These are phyloP conservation scores for Penicillium goetzii DNA, from an alignment of 495 filamentous ascomycete species.

Conservation along the genomic window DNA sequence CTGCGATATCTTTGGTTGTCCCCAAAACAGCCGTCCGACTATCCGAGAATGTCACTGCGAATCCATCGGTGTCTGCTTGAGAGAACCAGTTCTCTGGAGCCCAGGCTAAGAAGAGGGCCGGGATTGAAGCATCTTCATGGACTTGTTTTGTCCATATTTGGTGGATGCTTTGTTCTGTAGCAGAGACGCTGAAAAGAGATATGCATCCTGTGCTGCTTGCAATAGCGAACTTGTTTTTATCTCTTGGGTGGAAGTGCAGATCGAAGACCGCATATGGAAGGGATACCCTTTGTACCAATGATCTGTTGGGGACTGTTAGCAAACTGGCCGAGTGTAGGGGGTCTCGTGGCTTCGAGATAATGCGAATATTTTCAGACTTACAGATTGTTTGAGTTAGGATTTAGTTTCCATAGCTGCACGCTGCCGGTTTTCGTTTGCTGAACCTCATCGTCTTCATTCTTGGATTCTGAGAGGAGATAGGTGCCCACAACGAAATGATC, in stretches of 20 bases:
- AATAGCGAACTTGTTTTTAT: constrained; percentile 61
- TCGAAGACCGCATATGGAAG: constrained; percentile 79
- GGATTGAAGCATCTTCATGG: constrained; percentile 53
- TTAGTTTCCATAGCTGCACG: constrained; percentile 65
- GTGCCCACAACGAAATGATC: constrained; percentile 82
- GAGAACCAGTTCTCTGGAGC: constrained; percentile 55
- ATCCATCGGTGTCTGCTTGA: constrained; percentile 43
- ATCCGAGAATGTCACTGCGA: constrained; percentile 70
- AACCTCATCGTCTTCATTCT: constrained; percentile 36
- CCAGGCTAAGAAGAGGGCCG: constrained; percentile 76
- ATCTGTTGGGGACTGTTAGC: constrained; percentile 26
- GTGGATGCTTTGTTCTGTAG: constrained; percentile 27
- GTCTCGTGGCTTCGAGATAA: background rate
- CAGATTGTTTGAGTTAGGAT: constrained; percentile 48
- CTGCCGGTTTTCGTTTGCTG: constrained; percentile 71
- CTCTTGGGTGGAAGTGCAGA: constrained; percentile 72
- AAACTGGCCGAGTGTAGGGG: background rate
- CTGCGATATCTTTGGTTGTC: constrained; percentile 25
- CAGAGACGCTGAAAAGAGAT: constrained; percentile 58
- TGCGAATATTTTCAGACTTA: constrained; percentile 40
- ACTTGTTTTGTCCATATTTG: constrained; percentile 43
- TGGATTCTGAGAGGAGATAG: constrained; percentile 69
- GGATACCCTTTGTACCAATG: constrained; percentile 48
- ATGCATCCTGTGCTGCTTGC: constrained; percentile 75
- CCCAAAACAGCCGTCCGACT: constrained; percentile 60